Percentiles rank a stretch among this genome's conserved stretches.
Conservation (phyloP, 2,329 filamentous ascomycete species). For the Fusarium albosuccineum region DNA sequence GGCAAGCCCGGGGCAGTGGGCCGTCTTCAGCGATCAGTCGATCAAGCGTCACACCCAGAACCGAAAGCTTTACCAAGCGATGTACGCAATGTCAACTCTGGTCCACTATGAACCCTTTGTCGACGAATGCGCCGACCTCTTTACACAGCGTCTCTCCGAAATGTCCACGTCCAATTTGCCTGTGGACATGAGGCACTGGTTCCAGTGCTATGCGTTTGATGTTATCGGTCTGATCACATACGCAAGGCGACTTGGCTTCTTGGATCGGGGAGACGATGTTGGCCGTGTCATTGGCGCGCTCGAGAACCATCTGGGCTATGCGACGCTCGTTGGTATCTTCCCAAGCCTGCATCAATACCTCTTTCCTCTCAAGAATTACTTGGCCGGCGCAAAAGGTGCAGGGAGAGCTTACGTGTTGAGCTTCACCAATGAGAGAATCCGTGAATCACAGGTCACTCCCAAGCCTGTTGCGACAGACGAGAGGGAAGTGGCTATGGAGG, state of each 20-base stretch:
- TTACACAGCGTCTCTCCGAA: slow-evolving; percentile 46
- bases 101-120: slow-evolving; percentile 52
- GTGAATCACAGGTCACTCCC: slow-evolving; percentile 24
- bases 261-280: slow-evolving; percentile 53
- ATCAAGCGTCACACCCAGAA: slow-evolving; percentile 45
- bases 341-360: slow-evolving; percentile 32
- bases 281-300: slow-evolving; percentile 44
- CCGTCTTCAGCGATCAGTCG: slow-evolving; percentile 48
- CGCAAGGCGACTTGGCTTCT: slow-evolving; percentile 51
- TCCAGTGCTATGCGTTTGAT: slow-evolving; percentile 58
- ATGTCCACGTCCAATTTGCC: slow-evolving; percentile 31
- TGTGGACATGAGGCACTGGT: slow-evolving; percentile 51
- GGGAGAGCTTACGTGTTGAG: slow-evolving; percentile 31
- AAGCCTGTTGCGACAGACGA: slow-evolving; percentile 17
- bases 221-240: slow-evolving; percentile 55
- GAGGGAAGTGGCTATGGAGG: slow-evolving; percentile 21
- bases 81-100: slow-evolving; percentile 51
- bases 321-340: slow-evolving; percentile 43
- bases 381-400: slow-evolving; percentile 34
- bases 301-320: slow-evolving; percentile 43
- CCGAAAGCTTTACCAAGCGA: slow-evolving; percentile 47
- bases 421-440: slow-evolving; percentile 33
- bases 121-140: slow-evolving; percentile 48
- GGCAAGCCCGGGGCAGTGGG: slow-evolving; percentile 38
- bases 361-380: slow-evolving; percentile 36